phyloP scores from a whole-genome alignment of 352 stramenopile species.

The Globisporangium camurandrum region DNA sequence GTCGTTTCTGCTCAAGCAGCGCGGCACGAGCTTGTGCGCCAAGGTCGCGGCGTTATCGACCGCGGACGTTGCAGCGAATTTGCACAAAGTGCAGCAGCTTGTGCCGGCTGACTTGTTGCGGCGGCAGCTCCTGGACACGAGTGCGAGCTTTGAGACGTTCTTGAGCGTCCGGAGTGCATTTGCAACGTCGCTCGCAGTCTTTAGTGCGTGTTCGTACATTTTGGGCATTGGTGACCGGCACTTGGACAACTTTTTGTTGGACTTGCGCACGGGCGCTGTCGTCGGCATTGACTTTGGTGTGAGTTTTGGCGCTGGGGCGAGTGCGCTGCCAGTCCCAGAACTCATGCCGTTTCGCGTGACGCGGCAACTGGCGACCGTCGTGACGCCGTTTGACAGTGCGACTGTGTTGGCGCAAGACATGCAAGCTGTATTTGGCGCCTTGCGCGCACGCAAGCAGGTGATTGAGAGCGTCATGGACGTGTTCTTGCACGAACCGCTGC shows the following conservation, averaged over 20 bases:
- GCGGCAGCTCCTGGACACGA: constrained; percentile 60
- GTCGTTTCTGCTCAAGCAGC: constrained; percentile 66
- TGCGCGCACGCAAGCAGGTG: constrained; percentile 76
- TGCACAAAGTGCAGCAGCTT: constrained; percentile 45
- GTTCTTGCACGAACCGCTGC: constrained; percentile 87
- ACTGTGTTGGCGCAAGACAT: constrained; percentile 78
- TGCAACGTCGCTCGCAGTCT: constrained; percentile 70
- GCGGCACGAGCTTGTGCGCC: constrained; percentile 50
- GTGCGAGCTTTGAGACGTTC: constrained; percentile 74
- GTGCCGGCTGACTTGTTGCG: constrained; percentile 76
- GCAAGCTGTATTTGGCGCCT: constrained; percentile 71
- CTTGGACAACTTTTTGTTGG: constrained; percentile 88
- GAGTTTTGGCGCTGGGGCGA: constrained; percentile 84
- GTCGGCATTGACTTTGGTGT: constrained; percentile 91
- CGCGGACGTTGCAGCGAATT: constrained; percentile 43
- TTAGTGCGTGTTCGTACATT: constrained; percentile 85
- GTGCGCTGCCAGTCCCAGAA: constrained; percentile 81
- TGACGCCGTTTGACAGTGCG: constrained; percentile 57
- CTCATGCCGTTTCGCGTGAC: constrained; percentile 89
- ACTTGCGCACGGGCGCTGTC: constrained; percentile 58
- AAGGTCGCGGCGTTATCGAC: constrained; percentile 53
- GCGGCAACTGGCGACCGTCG: constrained; percentile 62
- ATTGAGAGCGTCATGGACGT: constrained; percentile 89
- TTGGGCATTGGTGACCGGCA: constrained; percentile 89
- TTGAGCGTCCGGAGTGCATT: constrained; percentile 81